These are phyloP conservation scores for Capillidium heterosporum DNA, from an alignment of 371 early-diverging fungal species.

Conservation along the genomic window DNA sequence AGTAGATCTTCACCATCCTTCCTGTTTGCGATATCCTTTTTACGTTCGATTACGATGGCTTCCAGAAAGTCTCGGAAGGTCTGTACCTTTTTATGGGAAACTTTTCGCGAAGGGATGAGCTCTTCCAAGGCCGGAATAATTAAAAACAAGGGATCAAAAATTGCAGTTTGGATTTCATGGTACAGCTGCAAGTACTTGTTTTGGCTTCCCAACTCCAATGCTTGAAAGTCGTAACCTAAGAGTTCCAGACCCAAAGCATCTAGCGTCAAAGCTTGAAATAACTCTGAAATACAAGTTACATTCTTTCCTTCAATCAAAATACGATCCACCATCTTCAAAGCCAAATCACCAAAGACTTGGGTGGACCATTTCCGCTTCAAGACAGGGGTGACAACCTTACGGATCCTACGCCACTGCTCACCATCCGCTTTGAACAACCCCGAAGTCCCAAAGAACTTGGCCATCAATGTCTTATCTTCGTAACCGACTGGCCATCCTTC, in stretches of 20 bases:
- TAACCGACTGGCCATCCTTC: not conserved
- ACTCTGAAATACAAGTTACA: not conserved
- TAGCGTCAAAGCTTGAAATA: not conserved
- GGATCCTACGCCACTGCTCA: not conserved
- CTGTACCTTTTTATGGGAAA: not conserved
- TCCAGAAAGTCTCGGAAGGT: not conserved
- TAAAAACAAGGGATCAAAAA: not conserved
- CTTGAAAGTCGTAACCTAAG: conserved; percentile 1
- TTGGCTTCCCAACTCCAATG: not conserved
- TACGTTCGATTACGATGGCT: not conserved
- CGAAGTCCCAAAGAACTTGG: not conserved
- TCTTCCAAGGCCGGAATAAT: not conserved
- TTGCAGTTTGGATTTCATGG: not conserved
- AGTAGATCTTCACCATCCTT: conserved; percentile 7
- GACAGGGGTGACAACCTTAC: not conserved
- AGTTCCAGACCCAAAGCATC: not conserved
- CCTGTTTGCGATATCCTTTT: not conserved
- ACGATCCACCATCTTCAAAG: not conserved
- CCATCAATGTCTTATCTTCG: not conserved
- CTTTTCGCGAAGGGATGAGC: not conserved
- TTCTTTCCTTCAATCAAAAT: not conserved
- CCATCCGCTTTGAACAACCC: not conserved
- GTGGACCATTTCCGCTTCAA: not conserved
- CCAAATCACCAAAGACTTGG: not conserved
- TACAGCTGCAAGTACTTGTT: not conserved